Evolutionary conservation across 768 basidiomycete species (phyloP).

Genomic region (Pisolithus orientalis): DNA sequence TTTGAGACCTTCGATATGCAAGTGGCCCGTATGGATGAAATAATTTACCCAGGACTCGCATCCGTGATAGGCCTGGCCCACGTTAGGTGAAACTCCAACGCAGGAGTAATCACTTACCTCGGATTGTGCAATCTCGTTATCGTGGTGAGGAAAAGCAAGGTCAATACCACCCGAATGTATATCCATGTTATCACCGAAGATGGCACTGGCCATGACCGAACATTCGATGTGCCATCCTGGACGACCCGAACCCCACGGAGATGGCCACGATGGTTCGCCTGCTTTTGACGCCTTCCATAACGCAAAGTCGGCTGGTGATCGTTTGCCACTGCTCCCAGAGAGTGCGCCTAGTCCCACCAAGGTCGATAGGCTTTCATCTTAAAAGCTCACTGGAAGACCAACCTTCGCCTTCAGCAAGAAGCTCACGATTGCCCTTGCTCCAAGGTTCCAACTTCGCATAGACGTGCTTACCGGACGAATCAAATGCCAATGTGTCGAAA

Average conservation of each 20-base stretch:
- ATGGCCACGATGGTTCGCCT: constrained; percentile 95
- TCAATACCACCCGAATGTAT: constrained; percentile 98
- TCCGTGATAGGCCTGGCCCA: constrained; percentile 79
- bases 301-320: constrained; percentile 90
- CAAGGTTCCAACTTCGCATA: constrained; percentile 96
- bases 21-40: constrained; percentile 96
- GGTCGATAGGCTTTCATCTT: not conserved
- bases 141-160: constrained; percentile 98
- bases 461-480: constrained; percentile 65
- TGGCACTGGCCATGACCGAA: constrained; percentile 93
- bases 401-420: constrained; percentile 94
- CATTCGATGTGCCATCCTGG: constrained; percentile 99
- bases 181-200: constrained; percentile 89
- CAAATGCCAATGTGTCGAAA: constrained; percentile 83
- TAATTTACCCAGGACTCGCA: constrained; percentile 97
- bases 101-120: constrained; percentile 50
- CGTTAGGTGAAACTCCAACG: constrained; percentile 4
- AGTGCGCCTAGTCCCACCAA: constrained; percentile 43
- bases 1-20: constrained; percentile 97
- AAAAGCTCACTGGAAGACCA: constrained; percentile 5
- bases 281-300: constrained; percentile 97
- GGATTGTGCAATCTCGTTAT: constrained; percentile 96
- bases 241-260: constrained; percentile 92
- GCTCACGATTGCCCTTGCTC: constrained; percentile 88
- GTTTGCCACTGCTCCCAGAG: constrained; percentile 52